Percentiles rank a stretch among this genome's conserved stretches.
Evolutionary conservation across 805 yeast species (phyloP).

Genomic region (Nakazawaea laoshanensis): DNA sequence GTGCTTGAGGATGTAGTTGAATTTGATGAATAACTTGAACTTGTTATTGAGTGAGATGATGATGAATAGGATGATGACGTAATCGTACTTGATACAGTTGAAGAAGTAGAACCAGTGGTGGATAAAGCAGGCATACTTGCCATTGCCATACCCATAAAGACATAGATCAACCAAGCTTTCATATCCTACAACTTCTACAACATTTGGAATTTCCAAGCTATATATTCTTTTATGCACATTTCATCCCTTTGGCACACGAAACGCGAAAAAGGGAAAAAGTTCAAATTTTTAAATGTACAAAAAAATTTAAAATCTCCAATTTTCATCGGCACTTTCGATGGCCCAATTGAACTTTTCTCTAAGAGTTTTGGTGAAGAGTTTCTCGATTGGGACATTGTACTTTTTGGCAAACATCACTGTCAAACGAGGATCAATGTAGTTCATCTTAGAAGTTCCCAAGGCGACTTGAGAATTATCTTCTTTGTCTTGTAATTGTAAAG

Average conservation of each 20-base stretch:
- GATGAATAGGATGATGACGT: background rate
- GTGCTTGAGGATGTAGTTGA: constrained; percentile 11
- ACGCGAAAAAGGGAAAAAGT: no score
- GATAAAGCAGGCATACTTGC: background rate
- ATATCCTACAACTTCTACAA: no score
- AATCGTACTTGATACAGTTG: background rate
- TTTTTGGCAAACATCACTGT: constrained; percentile 85
- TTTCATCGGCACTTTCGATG: constrained; percentile 76
- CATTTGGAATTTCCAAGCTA: no score
- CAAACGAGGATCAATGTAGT: constrained; percentile 90
- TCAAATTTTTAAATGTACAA: no score
- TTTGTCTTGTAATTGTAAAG: constrained; percentile 77
- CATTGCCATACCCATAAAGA: no score
- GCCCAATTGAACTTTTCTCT: constrained; percentile 96
- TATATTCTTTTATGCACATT: no score
- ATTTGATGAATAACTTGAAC: constrained; percentile 3
- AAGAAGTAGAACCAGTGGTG: background rate
- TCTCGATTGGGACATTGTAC: constrained; percentile 84
- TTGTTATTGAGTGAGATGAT: constrained; percentile 2
- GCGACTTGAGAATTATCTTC: constrained; percentile 94
- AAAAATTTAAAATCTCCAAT: constrained; percentile 64
- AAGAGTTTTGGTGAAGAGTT: constrained; percentile 81
- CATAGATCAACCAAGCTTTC: no score
- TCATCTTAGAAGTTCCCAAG: constrained; percentile 85
- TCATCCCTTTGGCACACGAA: no score